A percentile compares a stretch with the other conserved stretches of the same genome.
Evolutionary conservation across 192 early-diverging fungal genomes (phyloP).

Genomic region (Backusella tarrabulga): DNA sequence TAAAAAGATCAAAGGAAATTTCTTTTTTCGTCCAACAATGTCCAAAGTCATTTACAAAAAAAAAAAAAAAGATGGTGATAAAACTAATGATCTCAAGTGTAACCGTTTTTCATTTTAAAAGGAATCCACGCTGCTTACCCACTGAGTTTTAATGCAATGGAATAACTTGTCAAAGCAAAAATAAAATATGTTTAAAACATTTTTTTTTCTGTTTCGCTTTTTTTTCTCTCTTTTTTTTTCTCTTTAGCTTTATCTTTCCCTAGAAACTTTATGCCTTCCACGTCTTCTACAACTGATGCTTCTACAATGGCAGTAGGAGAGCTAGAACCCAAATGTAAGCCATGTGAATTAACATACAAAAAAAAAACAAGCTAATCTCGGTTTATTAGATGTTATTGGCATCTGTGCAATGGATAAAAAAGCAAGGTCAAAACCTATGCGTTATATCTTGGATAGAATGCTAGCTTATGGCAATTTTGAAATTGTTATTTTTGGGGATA

Average conservation of each 20-base stretch:
- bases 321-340: not conserved
- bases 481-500: constrained; percentile 93
- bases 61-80: not conserved
- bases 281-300: not conserved
- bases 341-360: not conserved
- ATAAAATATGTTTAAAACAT: not conserved
- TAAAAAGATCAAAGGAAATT: not conserved
- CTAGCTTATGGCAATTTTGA: constrained; percentile 67
- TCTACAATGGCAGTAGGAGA: not conserved
- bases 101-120: not conserved
- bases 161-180: not conserved
- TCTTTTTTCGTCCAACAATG: not conserved
- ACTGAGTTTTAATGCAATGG: not conserved
- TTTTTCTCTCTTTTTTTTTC: not conserved
- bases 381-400: constrained; percentile 62
- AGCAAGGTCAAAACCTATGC: constrained; percentile 95
- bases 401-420: constrained; percentile 93
- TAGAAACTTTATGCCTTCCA: not conserved
- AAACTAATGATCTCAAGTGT: not conserved
- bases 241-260: not conserved
- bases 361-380: not conserved
- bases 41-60: not conserved
- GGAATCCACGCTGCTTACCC: not conserved
- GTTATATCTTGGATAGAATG: constrained; percentile 82
- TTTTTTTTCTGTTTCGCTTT: not conserved